Percentiles rank a stretch among this genome's conserved stretches.
Conservation (phyloP, 441 rosid genomes). For the Daphne laureola region DNA sequence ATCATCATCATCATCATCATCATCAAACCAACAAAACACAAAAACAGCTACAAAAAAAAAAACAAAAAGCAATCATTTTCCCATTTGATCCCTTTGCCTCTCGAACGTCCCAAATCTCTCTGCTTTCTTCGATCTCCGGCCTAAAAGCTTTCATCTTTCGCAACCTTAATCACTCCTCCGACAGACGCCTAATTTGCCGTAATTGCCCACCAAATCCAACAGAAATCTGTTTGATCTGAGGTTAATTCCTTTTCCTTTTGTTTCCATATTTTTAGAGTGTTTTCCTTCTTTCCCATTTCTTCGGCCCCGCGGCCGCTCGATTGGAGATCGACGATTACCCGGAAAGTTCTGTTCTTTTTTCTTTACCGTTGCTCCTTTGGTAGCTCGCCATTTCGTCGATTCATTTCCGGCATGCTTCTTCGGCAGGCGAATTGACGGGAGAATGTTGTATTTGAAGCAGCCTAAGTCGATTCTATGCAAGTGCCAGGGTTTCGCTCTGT, state of each 20-base stretch:
- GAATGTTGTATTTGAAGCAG: constrained; percentile 69
- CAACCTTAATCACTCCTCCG: not conserved
- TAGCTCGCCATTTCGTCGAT: too few species aligned
- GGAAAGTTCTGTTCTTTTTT: too few species aligned
- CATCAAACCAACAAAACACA: constrained; percentile 7
- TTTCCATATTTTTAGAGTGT: not conserved
- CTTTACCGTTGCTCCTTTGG: too few species aligned
- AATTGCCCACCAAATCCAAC: not conserved
- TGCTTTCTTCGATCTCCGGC: not conserved
- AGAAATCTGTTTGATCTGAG: not conserved
- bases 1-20: not conserved
- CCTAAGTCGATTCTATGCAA: constrained; percentile 44
- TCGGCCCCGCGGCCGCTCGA: not conserved
- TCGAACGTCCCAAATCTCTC: constrained; percentile 35
- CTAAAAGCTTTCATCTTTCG: constrained; percentile 8
- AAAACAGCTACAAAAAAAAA: constrained; percentile 12
- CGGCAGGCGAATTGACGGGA: not conserved
- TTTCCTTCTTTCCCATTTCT: not conserved
- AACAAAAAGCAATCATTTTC: constrained; percentile 23
- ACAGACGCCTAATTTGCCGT: not conserved
- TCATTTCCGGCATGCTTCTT: too few species aligned
- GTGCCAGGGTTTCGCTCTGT: constrained; percentile 19
- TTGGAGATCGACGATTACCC: too few species aligned
- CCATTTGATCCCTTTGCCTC: constrained; percentile 22
- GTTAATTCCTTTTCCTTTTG: not conserved